Percentiles rank a stretch among this genome's conserved stretches.
phyloP scores from a whole-genome alignment of 2,329 filamentous ascomycete genomes.

The Phyllosticta citrichinensis region DNA sequence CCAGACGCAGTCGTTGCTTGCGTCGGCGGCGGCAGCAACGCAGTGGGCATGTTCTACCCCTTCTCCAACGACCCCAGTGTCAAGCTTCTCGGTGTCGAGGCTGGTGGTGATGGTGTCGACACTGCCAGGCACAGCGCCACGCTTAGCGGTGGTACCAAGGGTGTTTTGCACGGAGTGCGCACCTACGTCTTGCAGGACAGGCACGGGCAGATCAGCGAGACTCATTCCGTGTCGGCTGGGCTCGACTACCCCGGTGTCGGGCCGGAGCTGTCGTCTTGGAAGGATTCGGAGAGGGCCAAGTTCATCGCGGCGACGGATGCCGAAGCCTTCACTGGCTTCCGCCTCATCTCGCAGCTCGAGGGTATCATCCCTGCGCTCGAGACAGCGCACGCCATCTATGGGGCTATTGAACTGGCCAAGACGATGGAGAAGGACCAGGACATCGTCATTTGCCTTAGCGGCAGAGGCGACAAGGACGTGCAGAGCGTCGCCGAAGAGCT shows the following conservation, averaged over 20 bases:
- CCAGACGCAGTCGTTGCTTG: conserved; percentile 95
- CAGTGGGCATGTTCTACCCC: conserved; percentile 96
- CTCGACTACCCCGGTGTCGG: conserved; percentile 96
- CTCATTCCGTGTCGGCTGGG: conserved; percentile 91
- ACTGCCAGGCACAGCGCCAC: conserved; percentile 82
- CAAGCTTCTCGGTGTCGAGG: conserved; percentile 87
- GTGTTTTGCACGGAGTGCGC: conserved; percentile 88
- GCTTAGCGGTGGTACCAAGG: conserved; percentile 74
- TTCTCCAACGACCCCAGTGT: conserved; percentile 79
- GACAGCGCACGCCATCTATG: conserved; percentile 84
- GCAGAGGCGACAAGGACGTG: conserved; percentile 94
- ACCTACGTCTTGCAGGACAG: conserved; percentile 92
- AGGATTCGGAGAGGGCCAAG: conserved; percentile 74
- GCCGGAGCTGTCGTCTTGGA: conserved; percentile 86
- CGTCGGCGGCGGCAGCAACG: conserved; percentile 91
- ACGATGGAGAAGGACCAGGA: conserved; percentile 82
- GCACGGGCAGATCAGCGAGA: conserved; percentile 88
- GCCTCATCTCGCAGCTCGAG: conserved; percentile 74
- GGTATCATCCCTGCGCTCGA: conserved; percentile 96
- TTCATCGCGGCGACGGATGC: conserved; percentile 90
- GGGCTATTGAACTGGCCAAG: conserved; percentile 83
- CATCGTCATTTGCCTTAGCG: conserved; percentile 86
- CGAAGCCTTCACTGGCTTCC: conserved; percentile 80
- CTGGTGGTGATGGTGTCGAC: conserved; percentile 84
- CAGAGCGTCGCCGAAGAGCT: conserved; percentile 95